Percentiles rank a stretch among this genome's conserved stretches.
Conservation (phyloP, 768 basidiomycete genomes). For the Tricholoma flavovirens region DNA sequence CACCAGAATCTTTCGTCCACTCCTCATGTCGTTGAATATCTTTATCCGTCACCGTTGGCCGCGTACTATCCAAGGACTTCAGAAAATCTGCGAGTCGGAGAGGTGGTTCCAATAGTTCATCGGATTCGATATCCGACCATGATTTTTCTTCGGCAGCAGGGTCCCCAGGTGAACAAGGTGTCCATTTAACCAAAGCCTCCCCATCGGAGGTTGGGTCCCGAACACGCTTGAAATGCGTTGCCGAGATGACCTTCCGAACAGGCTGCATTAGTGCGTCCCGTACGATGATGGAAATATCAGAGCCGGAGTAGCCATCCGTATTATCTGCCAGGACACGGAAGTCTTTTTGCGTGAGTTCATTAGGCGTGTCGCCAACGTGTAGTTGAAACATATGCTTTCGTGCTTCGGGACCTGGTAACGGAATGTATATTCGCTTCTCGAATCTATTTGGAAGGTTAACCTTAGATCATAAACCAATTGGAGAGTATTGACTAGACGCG, state of each 20-base stretch:
- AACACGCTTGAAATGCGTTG: conserved; percentile 87
- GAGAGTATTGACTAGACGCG: conserved; percentile 24
- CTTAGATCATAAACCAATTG: neutral
- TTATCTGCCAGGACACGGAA: conserved; percentile 74
- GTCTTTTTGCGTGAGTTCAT: conserved; percentile 71
- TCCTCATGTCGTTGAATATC: conserved; percentile 83
- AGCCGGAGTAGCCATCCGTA: conserved; percentile 94
- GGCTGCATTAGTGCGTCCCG: conserved; percentile 99
- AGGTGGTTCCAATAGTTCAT: conserved; percentile 87
- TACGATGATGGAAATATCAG: conserved; percentile 91
- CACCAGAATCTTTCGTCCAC: conserved; percentile 83
- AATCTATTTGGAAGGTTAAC: conserved; percentile 45
- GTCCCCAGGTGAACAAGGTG: conserved; percentile 95
- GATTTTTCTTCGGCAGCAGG: conserved; percentile 77
- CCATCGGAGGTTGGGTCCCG: conserved; percentile 22
- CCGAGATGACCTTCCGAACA: conserved; percentile 90
- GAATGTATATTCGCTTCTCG: conserved; percentile 98
- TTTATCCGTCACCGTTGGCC: conserved; percentile 83
- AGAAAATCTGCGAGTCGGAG: conserved; percentile 76
- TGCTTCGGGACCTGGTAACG: conserved; percentile 90
- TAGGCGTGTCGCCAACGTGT: conserved; percentile 90
- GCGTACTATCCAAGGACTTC: conserved; percentile 67
- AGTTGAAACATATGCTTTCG: conserved; percentile 95
- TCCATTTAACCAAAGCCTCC: conserved; percentile 54
- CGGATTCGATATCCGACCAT: conserved; percentile 84